Conservation (phyloP, 1,284 basidiomycete genomes). For the Trichosporon coremiiforme region DNA sequence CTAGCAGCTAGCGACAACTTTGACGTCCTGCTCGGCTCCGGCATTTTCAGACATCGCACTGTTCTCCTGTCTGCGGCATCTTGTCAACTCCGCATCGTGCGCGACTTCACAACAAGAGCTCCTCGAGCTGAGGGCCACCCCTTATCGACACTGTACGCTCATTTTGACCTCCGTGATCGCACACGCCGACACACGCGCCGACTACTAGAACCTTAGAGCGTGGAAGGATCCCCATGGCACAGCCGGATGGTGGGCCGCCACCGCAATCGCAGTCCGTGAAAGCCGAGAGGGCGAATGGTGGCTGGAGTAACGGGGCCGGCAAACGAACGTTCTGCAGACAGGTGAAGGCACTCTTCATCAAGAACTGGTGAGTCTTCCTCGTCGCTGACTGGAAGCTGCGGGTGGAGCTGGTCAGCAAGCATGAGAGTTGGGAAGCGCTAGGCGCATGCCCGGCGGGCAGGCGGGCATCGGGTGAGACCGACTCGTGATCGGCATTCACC, state of each 20-base stretch:
- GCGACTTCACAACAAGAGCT: not conserved
- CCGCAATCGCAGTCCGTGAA: not conserved
- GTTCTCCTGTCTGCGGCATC: not conserved
- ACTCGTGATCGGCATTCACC: not conserved
- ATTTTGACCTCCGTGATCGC: not conserved
- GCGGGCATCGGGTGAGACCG: not conserved
- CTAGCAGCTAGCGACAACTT: not conserved
- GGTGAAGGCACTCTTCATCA: slow-evolving; percentile 66
- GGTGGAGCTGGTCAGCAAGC: not conserved
- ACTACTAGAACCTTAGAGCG: not conserved
- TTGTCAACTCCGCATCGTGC: not conserved
- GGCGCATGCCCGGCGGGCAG: not conserved
- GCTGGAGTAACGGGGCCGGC: not conserved
- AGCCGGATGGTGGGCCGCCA: not conserved
- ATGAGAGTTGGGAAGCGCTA: not conserved
- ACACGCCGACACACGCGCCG: not conserved
- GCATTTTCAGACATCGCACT: not conserved
- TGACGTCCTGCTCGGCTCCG: not conserved
- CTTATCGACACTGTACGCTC: not conserved
- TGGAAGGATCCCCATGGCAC: not conserved
- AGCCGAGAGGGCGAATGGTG: not conserved
- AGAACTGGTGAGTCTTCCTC: slow-evolving; percentile 66
- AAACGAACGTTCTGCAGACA: slow-evolving; percentile 52
- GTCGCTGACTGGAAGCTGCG: too few relatives aligned
- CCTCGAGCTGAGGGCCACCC: not conserved